Evolutionary conservation across 2,329 filamentous ascomycete genomes (phyloP), one percentile per base, ranked within the genome.

Genomic region (Thielaviopsis punctulata): DNA sequence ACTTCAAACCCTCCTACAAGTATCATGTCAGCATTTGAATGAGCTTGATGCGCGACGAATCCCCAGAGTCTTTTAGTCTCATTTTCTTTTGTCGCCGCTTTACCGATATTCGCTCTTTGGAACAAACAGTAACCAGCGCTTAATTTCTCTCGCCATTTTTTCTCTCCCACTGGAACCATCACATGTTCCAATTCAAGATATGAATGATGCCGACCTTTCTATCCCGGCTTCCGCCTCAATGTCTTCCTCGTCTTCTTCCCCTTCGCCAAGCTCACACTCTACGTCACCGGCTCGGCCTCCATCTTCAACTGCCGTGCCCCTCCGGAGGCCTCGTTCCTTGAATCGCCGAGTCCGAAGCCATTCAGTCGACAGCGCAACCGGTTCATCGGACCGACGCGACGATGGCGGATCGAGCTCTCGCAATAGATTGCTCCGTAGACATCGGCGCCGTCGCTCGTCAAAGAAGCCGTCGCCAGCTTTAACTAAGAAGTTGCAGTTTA

Each of bases 401-500:
- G 48, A 59, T 49, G 39, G 48, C 33, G 54, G 18, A 7, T 53
- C 52, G 36, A 60, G 59, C 41, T 60, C 61, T 24, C 36, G 33
- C 58, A 57, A 25, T 56, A 52, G 23, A 23, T 33, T 30, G 15
- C 49, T 48, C 18, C 63, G 63, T 50, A 62, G 65, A 49, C 63
- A 62, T 49, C 64, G 62, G 43, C 63, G 63, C 55, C 36, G 39
- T 22, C 43, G 44, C 24, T 19, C 51, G 19, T 65, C 62, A 51
- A 67, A 63, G 59, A 65, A 63, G 54, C 62, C 63, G 51, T 63
- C 67, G 51, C 64, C 67, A 49, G 63, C 72, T 57, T 64, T 76
- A 59, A 64, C 66, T 53, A 79, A 73, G 64, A 81, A 80, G 68
- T 67, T 77, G 52, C 66, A 76, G 57, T 79, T 82, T 61, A 65